Evolutionary conservation across 164 flowering plant species (phyloP), one percentile per base, ranked within the genome.

Genomic region (Cinnamomum micranthum): DNA sequence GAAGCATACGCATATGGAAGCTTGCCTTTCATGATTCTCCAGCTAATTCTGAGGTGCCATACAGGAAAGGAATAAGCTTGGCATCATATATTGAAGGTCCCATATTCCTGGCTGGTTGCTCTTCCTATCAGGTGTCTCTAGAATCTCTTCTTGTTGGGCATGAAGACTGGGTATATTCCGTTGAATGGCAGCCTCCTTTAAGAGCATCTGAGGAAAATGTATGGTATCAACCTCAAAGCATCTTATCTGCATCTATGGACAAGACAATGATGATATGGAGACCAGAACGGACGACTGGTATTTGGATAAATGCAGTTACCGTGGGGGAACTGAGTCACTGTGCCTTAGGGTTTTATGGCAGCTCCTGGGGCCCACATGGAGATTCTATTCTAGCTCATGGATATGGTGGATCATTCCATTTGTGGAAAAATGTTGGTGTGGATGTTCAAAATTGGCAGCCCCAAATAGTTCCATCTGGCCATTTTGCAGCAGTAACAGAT

Each of bases 201-300:
- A 62, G 52, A 77, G 73, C 81, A 51, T 73, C 86, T 69, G 87
- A 85, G 28, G 88, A 73, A 33, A 76, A 11, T 74, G 72, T 78
- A 17, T 87, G 79, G 72, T 35, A 73, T 83, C 98, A 91, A 76
- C 94, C 97, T 35, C 87, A 82, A 73, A 90, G 95, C 82, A 84
- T 95, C 59, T 86, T 95, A 80, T 95, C 99, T 77, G 97, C 99
- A 73, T 92, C 99, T 31, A 95, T 95, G 92, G 99, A 95, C 82
- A 95, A 95, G 84, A 95, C 98, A 50, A 95, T 95, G 99, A 92
- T 95, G 99, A 87, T 95, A 52, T 95, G 99, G 99, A 85, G 92
- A 78, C 99, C 99, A 73, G 99, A 95, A 75, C 87, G 77, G 78
- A 92, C 89, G n/a, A 86, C 93, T 68, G 99, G 97, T 69, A 87